phyloP scores from a whole-genome alignment of 2,329 filamentous ascomycete genomes.

The Trichophyton schoenleinii region DNA sequence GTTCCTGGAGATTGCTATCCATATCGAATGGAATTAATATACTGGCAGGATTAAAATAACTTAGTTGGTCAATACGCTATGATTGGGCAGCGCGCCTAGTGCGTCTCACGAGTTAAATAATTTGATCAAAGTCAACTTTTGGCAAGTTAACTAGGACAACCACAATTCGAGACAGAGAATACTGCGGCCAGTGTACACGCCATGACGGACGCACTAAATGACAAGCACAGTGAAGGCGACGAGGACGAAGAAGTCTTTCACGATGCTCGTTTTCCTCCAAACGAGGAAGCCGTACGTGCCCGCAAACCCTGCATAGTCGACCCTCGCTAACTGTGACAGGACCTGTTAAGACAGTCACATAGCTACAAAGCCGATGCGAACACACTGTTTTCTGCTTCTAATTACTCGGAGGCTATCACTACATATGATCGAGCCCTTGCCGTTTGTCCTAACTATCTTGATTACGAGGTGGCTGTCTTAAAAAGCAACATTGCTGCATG shows the following conservation, averaged over 20 bases:
- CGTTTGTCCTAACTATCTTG: slow-evolving; percentile 68
- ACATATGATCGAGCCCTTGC: slow-evolving; percentile 71
- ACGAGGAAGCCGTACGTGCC: slow-evolving; percentile 34
- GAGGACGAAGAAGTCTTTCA: slow-evolving; percentile 29
- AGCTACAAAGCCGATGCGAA: slow-evolving; percentile 66
- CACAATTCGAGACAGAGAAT: not conserved
- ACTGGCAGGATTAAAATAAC: too few relatives aligned
- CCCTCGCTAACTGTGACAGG: slow-evolving; percentile 38
- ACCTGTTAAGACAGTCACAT: slow-evolving; percentile 59
- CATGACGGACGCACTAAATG: not conserved
- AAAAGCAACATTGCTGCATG: slow-evolving; percentile 83
- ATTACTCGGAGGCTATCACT: slow-evolving; percentile 65
- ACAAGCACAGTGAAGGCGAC: slow-evolving; percentile 22
- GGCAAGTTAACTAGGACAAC: too few relatives aligned
- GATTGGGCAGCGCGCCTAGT: too few relatives aligned
- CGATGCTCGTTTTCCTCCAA: slow-evolving; percentile 33
- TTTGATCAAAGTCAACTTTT: too few relatives aligned
- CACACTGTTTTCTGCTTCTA: slow-evolving; percentile 57
- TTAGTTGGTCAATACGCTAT: too few relatives aligned
- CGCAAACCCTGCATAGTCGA: not conserved
- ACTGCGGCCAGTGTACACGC: not conserved
- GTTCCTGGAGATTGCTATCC: too few relatives aligned
- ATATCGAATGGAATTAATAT: too few relatives aligned
- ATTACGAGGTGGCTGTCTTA: slow-evolving; percentile 78
- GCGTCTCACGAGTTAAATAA: too few relatives aligned